phyloP scores from a whole-genome alignment of 345 rosid species.

The Melaleuca alternifolia region DNA sequence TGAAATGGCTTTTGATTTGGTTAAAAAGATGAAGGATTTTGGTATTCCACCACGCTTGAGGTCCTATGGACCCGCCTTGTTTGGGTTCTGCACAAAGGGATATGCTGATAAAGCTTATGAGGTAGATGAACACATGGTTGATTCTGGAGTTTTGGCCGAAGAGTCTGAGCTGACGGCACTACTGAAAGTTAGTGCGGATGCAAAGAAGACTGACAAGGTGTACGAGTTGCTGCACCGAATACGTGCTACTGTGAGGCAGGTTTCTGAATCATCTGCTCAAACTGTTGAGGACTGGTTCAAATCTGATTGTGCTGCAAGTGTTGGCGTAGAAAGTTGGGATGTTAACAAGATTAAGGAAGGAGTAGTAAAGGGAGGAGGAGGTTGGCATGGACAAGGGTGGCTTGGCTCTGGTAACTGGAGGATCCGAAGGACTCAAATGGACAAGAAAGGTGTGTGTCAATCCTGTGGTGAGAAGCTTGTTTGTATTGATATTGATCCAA shows the following conservation, averaged over 20 bases:
- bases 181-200: constrained; percentile 48
- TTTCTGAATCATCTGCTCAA: constrained; percentile 42
- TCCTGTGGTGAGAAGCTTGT: constrained; percentile 80
- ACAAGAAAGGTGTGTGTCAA: constrained; percentile 53
- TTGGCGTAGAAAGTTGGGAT: constrained; percentile 59
- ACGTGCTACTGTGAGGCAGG: constrained; percentile 70
- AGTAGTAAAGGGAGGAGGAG: constrained; percentile 76
- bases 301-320: constrained; percentile 41
- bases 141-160: constrained; percentile 58
- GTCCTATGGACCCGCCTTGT: constrained; percentile 78
- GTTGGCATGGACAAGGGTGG: constrained; percentile 99
- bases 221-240: constrained; percentile 68
- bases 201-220: constrained; percentile 45
- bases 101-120: constrained; percentile 64
- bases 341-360: constrained; percentile 40
- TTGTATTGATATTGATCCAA: constrained; percentile 86
- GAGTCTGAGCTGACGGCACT: constrained; percentile 86
- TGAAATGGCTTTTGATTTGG: constrained; percentile 82
- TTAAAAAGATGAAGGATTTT: constrained; percentile 63
- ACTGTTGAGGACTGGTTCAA: constrained; percentile 68
- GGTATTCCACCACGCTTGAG: constrained; percentile 69
- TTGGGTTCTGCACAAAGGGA: constrained; percentile 65
- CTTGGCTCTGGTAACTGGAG: constrained; percentile 74
- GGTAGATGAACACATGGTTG: constrained; percentile 77
- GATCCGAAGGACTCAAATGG: constrained; percentile 57